Conservation (phyloP, 768 basidiomycete genomes). For the Boletellus emodensis region DNA sequence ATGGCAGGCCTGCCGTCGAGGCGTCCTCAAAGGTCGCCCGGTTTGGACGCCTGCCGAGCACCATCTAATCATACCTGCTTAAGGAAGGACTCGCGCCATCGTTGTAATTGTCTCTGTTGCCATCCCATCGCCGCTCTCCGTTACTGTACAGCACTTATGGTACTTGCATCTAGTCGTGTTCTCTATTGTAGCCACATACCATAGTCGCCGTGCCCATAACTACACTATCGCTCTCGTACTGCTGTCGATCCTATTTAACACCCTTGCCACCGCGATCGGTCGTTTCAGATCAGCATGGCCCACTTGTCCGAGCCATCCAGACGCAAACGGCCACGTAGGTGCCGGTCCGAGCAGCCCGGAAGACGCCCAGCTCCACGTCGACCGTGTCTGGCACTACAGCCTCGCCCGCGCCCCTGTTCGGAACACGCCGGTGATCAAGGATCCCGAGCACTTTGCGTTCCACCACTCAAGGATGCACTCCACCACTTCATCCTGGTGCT, state of each 20-base stretch:
- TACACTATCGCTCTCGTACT: background rate
- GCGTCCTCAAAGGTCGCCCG: background rate
- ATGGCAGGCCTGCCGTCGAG: slow-evolving; percentile 1
- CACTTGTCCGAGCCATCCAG: too few species aligned
- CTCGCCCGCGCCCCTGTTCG: slow-evolving; percentile 50
- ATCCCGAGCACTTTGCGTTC: slow-evolving; percentile 41
- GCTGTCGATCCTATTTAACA: background rate
- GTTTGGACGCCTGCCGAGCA: slow-evolving; percentile 1
- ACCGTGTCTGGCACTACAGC: slow-evolving; percentile 29
- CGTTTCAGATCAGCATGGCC: too few species aligned
- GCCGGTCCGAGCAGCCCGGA: background rate
- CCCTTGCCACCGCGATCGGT: too few species aligned
- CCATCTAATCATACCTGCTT: slow-evolving; percentile 17
- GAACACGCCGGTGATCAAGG: slow-evolving; percentile 62
- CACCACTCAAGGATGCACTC: slow-evolving; percentile 69
- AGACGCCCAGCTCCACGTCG: too few species aligned
- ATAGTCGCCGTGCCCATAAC: slow-evolving; percentile 4
- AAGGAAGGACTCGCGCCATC: slow-evolving; percentile 19
- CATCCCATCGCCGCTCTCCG: background rate
- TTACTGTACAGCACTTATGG: slow-evolving; percentile 1
- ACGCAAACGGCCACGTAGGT: background rate
- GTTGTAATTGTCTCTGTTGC: slow-evolving; percentile 2
- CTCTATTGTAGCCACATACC: slow-evolving; percentile 16
- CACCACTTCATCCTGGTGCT: slow-evolving; percentile 66
- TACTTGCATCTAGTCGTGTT: slow-evolving; percentile 4